Base-by-base conservation (phyloP, 1,139 yeast genomes). In the Pichia sp. region DNA sequence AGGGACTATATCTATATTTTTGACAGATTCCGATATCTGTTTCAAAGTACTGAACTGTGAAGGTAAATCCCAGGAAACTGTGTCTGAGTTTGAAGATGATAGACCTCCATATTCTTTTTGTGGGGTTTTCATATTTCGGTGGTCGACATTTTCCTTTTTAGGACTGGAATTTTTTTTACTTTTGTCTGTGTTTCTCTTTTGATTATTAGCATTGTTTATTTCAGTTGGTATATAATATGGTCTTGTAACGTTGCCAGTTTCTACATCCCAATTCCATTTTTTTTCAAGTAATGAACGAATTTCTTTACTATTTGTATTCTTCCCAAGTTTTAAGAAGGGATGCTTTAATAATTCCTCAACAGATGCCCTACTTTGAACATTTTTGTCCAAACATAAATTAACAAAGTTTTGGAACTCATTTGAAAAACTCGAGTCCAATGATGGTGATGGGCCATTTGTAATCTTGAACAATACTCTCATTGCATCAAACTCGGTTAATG, bases 391-490 rank as follows among this genome's bases (percentile, higher is more conserved):
- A 56, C 82, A 77, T 49, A 64, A 63, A 44, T 60, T 60, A n/a
- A 77, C 73, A 62, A 78, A 77, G 54, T 73, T 74, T 53, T 72
- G 71, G 52, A 76, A 64, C 1, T 51, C 56, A 3, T 42, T 44
- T 35, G 60, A 51, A 55, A 65, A 77, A 15, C 64, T 58, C n/a
- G 65, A 63, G 11, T 74, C 79, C 18, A 80, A 65, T 3, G 61
- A 59, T 4, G 85, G 85, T 5, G 85, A 73, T 1, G 65, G 64
- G 27, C 70, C 70, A 48, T 76, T 70, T 1, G 83, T 82, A 39
- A 80, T 80, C 39, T 68, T 63, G 56, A 78, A 76, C 27, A 88
- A 66, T 1, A 89, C 96, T 59, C 83, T 83, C 89, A 86, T 85
- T 4, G 96, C 95, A 58, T 80, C 87, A 42, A 73, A 73, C 42